Conservation (phyloP, 2,329 filamentous ascomycete genomes). For the Claviceps sp. region DNA sequence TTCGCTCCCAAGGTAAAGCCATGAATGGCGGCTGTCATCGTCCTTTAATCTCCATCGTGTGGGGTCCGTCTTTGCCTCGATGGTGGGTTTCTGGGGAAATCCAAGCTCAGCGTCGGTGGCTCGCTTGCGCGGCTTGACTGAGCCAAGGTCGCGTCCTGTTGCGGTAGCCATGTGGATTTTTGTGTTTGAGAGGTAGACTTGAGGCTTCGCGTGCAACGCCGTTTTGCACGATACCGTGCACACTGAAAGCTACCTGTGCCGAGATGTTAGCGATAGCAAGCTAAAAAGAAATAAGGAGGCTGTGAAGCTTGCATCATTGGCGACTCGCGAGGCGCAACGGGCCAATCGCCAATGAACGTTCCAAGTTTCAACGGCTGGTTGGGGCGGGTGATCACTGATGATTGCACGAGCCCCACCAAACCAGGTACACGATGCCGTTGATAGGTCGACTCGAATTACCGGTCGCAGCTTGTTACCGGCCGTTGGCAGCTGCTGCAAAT, state of each 20-base stretch:
- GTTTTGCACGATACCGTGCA: not conserved
- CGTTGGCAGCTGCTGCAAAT: not conserved
- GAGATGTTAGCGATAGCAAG: not conserved
- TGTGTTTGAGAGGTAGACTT: not conserved
- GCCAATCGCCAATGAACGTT: not conserved
- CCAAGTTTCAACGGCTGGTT: not conserved
- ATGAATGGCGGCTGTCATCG: constrained; percentile 76
- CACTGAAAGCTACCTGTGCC: not conserved
- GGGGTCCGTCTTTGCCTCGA: constrained; percentile 57
- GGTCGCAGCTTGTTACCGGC: not conserved
- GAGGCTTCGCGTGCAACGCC: not conserved
- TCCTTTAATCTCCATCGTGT: constrained; percentile 74
- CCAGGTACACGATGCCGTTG: not conserved
- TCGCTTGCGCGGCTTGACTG: constrained; percentile 28
- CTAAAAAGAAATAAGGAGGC: no score
- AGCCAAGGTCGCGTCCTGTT: constrained; percentile 17
- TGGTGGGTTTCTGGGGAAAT: constrained; percentile 31
- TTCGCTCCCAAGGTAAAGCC: constrained; percentile 76
- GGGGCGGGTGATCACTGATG: no score
- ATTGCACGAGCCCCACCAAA: not conserved
- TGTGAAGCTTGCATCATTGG: no score
- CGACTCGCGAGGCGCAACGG: no score
- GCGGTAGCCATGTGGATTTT: constrained; percentile 15
- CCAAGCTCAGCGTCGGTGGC: constrained; percentile 23
- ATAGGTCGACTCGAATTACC: not conserved